A percentile compares a stretch with the other conserved stretches of the same genome.
Conservation (phyloP, 148 eudicot species). For the Dysphania ambrosioides region DNA sequence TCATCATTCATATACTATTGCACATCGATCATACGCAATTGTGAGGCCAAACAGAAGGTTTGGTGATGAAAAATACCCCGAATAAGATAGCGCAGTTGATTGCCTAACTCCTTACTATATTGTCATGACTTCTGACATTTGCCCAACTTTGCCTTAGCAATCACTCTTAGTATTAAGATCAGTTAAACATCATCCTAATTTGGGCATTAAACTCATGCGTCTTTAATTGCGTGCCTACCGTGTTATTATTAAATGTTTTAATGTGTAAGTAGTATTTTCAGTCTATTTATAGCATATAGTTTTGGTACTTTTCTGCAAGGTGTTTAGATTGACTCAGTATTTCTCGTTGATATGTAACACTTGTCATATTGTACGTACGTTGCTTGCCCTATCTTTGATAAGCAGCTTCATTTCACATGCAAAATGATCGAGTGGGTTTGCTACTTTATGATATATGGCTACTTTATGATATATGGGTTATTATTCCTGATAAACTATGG, state of each 20-base stretch:
- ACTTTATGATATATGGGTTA: too few relatives aligned
- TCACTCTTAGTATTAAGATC: background rate
- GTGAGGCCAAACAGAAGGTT: slow-evolving; percentile 21
- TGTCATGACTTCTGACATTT: slow-evolving; percentile 19
- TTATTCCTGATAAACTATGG: too few relatives aligned
- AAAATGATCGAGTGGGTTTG: too few relatives aligned
- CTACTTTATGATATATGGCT: too few relatives aligned
- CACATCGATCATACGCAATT: background rate
- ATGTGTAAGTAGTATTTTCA: background rate
- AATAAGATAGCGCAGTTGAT: background rate
- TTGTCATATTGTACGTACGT: too few relatives aligned
- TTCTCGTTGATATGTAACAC: too few relatives aligned
- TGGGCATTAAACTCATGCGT: slow-evolving; percentile 20
- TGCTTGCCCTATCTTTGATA: too few relatives aligned
- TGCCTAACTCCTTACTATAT: slow-evolving; percentile 8
- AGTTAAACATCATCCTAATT: slow-evolving; percentile 24
- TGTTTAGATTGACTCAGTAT: too few relatives aligned
- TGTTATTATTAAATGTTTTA: background rate
- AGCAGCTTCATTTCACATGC: too few relatives aligned
- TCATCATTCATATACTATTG: background rate
- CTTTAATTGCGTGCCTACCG: background rate
- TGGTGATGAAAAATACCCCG: background rate
- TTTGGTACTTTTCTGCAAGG: too few relatives aligned
- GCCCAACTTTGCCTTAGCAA: slow-evolving; percentile 21
- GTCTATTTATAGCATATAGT: background rate